Evolutionary conservation across 2,329 filamentous ascomycete species (phyloP).

Genomic region (Fonsecaea monophora): DNA sequence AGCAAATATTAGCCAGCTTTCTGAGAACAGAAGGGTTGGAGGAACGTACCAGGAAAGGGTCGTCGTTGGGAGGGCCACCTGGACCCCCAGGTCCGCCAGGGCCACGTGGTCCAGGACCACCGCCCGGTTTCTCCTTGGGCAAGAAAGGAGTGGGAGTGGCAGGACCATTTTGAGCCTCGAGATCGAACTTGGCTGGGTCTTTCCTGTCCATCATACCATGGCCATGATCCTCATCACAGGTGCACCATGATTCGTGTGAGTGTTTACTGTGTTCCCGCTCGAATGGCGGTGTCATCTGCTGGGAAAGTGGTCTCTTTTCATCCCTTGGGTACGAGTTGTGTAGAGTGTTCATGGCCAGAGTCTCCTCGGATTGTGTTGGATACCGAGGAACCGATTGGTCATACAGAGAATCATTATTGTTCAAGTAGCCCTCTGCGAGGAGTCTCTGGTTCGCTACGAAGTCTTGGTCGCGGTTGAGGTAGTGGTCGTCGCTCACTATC

Average conservation of each 20-base stretch:
- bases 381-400: constrained; percentile 37
- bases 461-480: constrained; percentile 38
- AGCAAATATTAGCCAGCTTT: constrained; percentile 18
- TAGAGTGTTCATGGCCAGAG: constrained; percentile 35
- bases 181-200: constrained; percentile 38
- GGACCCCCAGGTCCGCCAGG: constrained; percentile 27
- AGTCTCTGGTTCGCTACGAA: constrained; percentile 41
- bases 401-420: constrained; percentile 38
- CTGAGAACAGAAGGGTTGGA: background rate
- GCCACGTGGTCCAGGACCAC: constrained; percentile 20
- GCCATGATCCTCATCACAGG: constrained; percentile 41
- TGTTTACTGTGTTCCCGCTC: constrained; percentile 37
- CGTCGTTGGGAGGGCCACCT: constrained; percentile 27
- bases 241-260: constrained; percentile 41
- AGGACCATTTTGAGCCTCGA: constrained; percentile 39
- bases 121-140: constrained; percentile 35
- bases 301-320: constrained; percentile 37
- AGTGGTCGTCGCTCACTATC: constrained; percentile 37
- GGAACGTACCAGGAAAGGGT: constrained; percentile 62
- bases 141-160: constrained; percentile 38
- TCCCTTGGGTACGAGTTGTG: constrained; percentile 36
- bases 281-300: constrained; percentile 32
- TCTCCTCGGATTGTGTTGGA: constrained; percentile 39
- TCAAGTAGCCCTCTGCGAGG: constrained; percentile 40
- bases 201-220: constrained; percentile 36